Conservation (phyloP, 169 alveolate genomes). For the Plasmodium ovale region DNA sequence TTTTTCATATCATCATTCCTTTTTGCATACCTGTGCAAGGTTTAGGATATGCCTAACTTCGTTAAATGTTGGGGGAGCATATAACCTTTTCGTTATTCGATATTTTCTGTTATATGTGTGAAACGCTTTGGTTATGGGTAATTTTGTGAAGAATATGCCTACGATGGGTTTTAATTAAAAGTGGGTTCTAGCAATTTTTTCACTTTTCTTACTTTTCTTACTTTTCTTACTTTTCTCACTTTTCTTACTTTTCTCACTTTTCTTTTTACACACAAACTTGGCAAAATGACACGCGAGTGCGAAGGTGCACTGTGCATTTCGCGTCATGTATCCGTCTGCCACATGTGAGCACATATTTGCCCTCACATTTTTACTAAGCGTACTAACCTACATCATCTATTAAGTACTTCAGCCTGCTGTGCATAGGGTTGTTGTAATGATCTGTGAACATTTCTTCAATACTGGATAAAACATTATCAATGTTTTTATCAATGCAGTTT, state of each 20-base stretch:
- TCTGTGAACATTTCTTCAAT: conserved; percentile 62
- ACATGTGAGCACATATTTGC: background rate
- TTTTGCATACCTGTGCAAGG: conserved; percentile 72
- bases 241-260: no score
- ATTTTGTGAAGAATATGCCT: conserved; percentile 73
- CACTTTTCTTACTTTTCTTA: background rate
- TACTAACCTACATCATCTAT: conserved; percentile 72
- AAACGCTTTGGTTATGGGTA: conserved; percentile 75
- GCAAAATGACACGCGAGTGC: background rate
- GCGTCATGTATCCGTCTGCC: no score
- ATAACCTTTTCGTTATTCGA: conserved; percentile 62
- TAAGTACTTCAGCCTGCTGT: conserved; percentile 53
- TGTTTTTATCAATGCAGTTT: conserved; percentile 58
- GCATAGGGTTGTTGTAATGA: conserved; percentile 44
- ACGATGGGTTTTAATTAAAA: conserved; percentile 5
- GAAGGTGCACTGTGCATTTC: no score
- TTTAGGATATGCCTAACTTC: conserved; percentile 77
- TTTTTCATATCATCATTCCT: no score
- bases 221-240: no score
- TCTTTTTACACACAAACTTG: no score
- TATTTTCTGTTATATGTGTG: conserved; percentile 39
- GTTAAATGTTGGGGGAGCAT: conserved; percentile 76
- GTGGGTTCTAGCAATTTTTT: background rate
- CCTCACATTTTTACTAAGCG: background rate
- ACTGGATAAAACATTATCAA: conserved; percentile 41